Evolutionary conservation across 495 filamentous ascomycete genomes (phyloP).

Genomic region (Penicillium robsamsonii): DNA sequence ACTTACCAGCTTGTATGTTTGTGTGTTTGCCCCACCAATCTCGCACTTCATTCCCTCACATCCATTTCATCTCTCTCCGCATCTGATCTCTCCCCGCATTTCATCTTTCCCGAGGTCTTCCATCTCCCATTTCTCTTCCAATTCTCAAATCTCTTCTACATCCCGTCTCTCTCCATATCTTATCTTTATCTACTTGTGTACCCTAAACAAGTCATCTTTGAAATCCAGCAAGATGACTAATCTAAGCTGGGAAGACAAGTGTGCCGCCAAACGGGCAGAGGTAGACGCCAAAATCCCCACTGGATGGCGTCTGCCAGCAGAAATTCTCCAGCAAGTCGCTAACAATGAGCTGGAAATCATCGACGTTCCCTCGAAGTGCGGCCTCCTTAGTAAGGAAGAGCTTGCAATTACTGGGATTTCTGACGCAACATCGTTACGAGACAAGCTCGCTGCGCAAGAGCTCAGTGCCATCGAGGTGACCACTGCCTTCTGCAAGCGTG

Average conservation of each 20-base stretch:
- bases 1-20: no score
- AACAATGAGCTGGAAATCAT: neutral
- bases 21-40: no score
- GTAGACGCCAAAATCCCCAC: neutral
- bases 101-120: no score
- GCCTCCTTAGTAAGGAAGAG: neutral
- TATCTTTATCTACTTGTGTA: neutral
- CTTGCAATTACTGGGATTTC: neutral
- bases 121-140: no score
- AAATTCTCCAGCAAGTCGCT: neutral
- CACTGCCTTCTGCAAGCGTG: conserved; percentile 56
- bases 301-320: neutral
- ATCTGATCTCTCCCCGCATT: no score
- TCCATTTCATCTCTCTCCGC: no score
- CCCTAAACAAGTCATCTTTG: neutral
- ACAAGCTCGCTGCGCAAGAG: conserved; percentile 25
- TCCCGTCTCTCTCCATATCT: no score
- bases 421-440: neutral
- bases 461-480: conserved; percentile 46
- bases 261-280: neutral
- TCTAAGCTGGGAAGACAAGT: neutral
- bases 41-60: no score
- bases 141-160: no score
- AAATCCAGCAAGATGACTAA: neutral
- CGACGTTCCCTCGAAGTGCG: neutral